A percentile compares a stretch with the other conserved stretches of the same genome.
phyloP scores from a whole-genome alignment of 192 early-diverging fungal species.

The Backusella tuberculispora region DNA sequence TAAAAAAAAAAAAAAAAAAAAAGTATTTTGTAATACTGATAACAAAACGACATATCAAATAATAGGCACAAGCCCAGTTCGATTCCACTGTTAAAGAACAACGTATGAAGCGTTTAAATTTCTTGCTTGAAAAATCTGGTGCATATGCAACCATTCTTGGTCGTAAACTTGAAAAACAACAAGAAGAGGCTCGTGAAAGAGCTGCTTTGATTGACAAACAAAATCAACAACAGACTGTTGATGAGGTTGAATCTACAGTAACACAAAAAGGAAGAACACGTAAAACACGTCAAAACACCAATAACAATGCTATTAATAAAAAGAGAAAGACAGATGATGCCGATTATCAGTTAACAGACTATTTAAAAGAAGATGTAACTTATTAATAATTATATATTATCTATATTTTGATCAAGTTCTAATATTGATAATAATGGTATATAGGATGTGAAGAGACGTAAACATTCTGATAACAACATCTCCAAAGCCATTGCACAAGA shows the following conservation, averaged over 20 bases:
- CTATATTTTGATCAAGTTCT: background rate
- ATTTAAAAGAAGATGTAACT: constrained; percentile 48
- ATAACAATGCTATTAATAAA: too few relatives aligned
- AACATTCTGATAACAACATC: constrained; percentile 28
- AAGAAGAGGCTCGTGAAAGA: constrained; percentile 64
- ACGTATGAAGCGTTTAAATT: constrained; percentile 74
- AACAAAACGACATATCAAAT: background rate
- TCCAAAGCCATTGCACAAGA: constrained; percentile 32
- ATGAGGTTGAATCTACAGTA: background rate
- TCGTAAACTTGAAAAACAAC: constrained; percentile 74
- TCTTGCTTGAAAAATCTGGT: constrained; percentile 81
- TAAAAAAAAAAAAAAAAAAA: background rate
- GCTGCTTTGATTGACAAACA: constrained; percentile 34
- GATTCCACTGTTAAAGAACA: constrained; percentile 60
- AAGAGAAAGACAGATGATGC: constrained; percentile 56
- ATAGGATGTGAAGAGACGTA: constrained; percentile 44
- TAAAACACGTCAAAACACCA: constrained; percentile 13
- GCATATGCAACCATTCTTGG: constrained; percentile 81
- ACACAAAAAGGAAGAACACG: constrained; percentile 3
- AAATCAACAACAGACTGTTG: background rate
- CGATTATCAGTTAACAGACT: constrained; percentile 55
- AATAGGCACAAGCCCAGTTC: constrained; percentile 67
- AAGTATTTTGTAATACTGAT: too few relatives aligned
- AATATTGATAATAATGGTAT: background rate
- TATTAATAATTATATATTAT: too few relatives aligned